Evolutionary conservation across 2,329 filamentous ascomycete species (phyloP).

Genomic region (Fusarium longipes): DNA sequence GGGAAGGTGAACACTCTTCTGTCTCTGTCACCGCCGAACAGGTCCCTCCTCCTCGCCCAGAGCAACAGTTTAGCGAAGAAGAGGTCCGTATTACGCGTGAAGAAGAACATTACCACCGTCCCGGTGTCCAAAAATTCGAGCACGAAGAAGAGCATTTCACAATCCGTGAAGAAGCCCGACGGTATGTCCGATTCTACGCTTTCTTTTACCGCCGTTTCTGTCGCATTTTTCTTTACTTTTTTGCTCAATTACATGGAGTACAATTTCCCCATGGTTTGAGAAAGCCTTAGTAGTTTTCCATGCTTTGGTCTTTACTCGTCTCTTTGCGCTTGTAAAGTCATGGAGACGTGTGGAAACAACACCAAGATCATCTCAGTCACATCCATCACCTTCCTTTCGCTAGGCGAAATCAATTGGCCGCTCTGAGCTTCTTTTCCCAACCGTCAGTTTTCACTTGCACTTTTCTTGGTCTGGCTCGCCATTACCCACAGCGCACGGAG

Average conservation of each 20-base stretch:
- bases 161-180: constrained; percentile 60
- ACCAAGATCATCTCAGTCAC: constrained; percentile 15
- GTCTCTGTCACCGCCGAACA: constrained; percentile 69
- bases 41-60: constrained; percentile 71
- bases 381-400: constrained; percentile 18
- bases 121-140: constrained; percentile 64
- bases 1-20: constrained; percentile 94
- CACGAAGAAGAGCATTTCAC: constrained; percentile 47
- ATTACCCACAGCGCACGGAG: constrained; percentile 41
- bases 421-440: constrained; percentile 29
- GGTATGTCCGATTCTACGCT: constrained; percentile 56
- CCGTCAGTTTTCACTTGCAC: constrained; percentile 15
- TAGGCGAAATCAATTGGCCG: constrained; percentile 26
- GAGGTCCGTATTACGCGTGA: constrained; percentile 84
- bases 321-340: constrained; percentile 22
- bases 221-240: neutral
- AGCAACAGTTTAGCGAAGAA: constrained; percentile 79
- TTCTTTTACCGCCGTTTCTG: neutral
- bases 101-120: constrained; percentile 80
- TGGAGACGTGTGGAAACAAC: constrained; percentile 18
- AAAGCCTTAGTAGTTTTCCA: neutral
- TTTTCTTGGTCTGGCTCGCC: constrained; percentile 29
- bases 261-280: neutral
- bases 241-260: constrained; percentile 1
- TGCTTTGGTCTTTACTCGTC: neutral